These are phyloP conservation scores for Coemansia sp. DNA, from an alignment of 192 early-diverging fungal genomes.

Conservation along the genomic window DNA sequence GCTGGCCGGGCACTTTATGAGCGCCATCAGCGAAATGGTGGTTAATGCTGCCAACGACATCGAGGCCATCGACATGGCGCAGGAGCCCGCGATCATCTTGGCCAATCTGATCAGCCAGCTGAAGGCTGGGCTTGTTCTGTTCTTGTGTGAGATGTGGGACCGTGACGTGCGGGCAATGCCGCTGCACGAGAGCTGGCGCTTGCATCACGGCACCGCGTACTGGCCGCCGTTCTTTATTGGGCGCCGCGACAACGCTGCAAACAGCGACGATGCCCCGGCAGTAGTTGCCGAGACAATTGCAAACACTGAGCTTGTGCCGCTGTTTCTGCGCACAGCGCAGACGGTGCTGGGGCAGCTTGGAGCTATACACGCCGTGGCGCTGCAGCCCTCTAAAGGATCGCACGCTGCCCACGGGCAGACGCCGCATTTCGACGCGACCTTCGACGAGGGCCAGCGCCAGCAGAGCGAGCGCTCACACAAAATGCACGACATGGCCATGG, in stretches of 20 bases:
- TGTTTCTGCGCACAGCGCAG: constrained; percentile 48
- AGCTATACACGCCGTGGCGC: constrained; percentile 39
- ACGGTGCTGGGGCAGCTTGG: constrained; percentile 37
- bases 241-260: constrained; percentile 25
- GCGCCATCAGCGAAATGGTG: constrained; percentile 70
- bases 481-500: constrained; percentile 49
- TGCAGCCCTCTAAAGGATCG: constrained; percentile 45
- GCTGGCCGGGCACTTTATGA: constrained; percentile 72
- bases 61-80: constrained; percentile 67
- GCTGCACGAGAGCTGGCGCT: constrained; percentile 47
- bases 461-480: constrained; percentile 56
- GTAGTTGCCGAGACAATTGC: constrained; percentile 39
- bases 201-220: constrained; percentile 49
- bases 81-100: constrained; percentile 66
- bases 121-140: constrained; percentile 70
- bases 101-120: constrained; percentile 69
- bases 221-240: constrained; percentile 47
- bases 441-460: constrained; percentile 44
- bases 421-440: constrained; percentile 43
- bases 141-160: constrained; percentile 74
- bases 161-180: constrained; percentile 58
- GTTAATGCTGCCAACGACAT: constrained; percentile 77
- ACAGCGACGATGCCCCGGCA: constrained; percentile 21
- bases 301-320: constrained; percentile 48
- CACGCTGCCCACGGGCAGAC: constrained; percentile 41